Evolutionary conservation across 805 yeast genomes (phyloP), one percentile per base, ranked within the genome.

Genomic region (Hanseniaspora jakobsenii): DNA sequence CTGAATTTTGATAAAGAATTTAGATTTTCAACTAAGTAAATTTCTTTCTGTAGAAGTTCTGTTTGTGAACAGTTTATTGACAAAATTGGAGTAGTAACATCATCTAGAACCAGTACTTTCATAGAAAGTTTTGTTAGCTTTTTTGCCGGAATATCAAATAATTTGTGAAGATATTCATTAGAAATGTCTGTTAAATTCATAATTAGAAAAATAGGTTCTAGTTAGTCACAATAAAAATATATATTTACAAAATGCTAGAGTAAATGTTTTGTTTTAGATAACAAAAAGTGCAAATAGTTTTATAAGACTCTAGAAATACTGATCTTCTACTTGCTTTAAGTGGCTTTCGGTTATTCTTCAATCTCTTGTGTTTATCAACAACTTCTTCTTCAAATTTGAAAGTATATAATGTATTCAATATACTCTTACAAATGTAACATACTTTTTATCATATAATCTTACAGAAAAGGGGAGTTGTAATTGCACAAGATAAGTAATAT

Each of bases 31-130:
- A 85, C 78, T 39, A 91, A 67, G 48, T 82, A 85, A n/a, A 91
- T 74, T 50, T 89, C 94, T 52, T 83, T 73, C 51, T 80, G 76
- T 30, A 91, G 69, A 36, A 91, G 67, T 46, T 78, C 81, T 2
- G 93, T 78, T 58, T 91, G 98, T 2, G 95, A 81, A 23, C 93
- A 75, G 53, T 81, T 77, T 72, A 91, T 70, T n/a, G 96, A 85
- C 18, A 91, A 73, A 19, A 86, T 76, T 0, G 86, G 70, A 5
- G 93, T 82, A 2, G 98, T 89, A 51, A 70, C 69, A 40, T 72
- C 66, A 57, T 91, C 98, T 47, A 91, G 69, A 31, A 91, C 66
- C 29, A 91, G 66, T 23, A 87, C 94, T 51, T 75, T 75, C 48
- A 87, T 77, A 49, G 70, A 56, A 3, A 27, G 34, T n/a, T 30